phyloP scores from a whole-genome alignment of 2,329 filamentous ascomycete genomes.

The Pyrenophora graminea region DNA sequence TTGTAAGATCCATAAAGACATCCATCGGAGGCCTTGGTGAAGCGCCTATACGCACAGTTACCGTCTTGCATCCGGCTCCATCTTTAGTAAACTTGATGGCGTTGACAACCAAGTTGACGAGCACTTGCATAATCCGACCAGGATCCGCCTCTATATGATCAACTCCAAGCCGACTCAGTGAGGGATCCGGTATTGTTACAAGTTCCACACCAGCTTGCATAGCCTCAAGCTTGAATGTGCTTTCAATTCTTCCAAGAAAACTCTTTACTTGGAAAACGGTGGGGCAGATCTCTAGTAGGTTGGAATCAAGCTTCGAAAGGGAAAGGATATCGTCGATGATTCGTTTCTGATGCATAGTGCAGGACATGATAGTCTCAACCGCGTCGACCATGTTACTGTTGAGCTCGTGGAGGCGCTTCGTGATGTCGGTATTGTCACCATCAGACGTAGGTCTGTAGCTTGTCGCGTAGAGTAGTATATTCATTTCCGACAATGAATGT shows the following conservation, averaged over 20 bases:
- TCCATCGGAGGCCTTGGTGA: background rate
- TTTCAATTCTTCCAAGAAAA: constrained; percentile 21
- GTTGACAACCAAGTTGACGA: constrained; percentile 39
- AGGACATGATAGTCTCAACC: constrained; percentile 30
- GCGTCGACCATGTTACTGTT: constrained; percentile 15
- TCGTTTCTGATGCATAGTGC: constrained; percentile 34
- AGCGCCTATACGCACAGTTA: constrained; percentile 15
- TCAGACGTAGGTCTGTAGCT: background rate
- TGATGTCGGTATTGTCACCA: background rate
- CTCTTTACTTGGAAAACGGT: constrained; percentile 16
- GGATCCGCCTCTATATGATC: constrained; percentile 16
- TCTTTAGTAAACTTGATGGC: constrained; percentile 37
- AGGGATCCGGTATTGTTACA: constrained; percentile 12
- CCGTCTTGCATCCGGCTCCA: constrained; percentile 10
- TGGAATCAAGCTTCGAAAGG: constrained; percentile 21
- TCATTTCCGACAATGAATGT: constrained; percentile 2
- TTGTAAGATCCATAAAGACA: constrained; percentile 2
- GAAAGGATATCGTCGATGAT: constrained; percentile 30
- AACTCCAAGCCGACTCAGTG: constrained; percentile 12
- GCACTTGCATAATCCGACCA: constrained; percentile 20
- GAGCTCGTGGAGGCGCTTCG: background rate
- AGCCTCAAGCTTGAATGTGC: constrained; percentile 26
- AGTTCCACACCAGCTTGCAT: constrained; percentile 14
- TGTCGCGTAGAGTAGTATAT: background rate
- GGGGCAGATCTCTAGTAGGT: constrained; percentile 26